Evolutionary conservation across 208 protist species (phyloP).

Genomic region (Tritrichomonas musculus): DNA sequence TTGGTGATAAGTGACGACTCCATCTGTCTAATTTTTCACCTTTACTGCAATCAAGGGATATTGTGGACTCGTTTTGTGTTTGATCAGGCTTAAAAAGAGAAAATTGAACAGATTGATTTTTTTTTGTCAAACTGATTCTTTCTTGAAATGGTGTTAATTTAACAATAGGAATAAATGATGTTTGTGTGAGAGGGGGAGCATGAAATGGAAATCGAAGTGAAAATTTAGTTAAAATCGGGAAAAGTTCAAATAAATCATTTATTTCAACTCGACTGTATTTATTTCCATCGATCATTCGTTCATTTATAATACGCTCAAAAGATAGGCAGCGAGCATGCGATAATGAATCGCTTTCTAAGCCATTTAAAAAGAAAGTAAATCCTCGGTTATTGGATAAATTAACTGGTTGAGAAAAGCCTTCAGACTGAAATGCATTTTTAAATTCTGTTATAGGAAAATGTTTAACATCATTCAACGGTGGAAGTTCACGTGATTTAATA

Average conservation of each 20-base stretch:
- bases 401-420: background rate
- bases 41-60: background rate
- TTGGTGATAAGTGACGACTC: background rate
- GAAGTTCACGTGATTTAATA: background rate
- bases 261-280: background rate
- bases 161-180: background rate
- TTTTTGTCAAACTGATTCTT: background rate
- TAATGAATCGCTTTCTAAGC: background rate
- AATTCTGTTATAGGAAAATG: slow-evolving; percentile 22
- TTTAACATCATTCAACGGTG: too few species aligned
- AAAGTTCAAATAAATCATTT: background rate
- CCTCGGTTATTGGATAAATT: background rate
- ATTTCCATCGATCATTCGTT: background rate
- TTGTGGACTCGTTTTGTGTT: too few species aligned
- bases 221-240: background rate
- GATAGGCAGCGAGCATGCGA: background rate
- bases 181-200: background rate
- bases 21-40: background rate
- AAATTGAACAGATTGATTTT: background rate
- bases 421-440: background rate
- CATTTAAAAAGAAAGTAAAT: background rate
- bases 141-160: background rate
- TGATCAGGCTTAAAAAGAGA: too few species aligned
- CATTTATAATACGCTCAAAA: background rate
- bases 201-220: background rate